phyloP scores from a whole-genome alignment of 129 eudicot genomes.

The Flaveria robusta region DNA sequence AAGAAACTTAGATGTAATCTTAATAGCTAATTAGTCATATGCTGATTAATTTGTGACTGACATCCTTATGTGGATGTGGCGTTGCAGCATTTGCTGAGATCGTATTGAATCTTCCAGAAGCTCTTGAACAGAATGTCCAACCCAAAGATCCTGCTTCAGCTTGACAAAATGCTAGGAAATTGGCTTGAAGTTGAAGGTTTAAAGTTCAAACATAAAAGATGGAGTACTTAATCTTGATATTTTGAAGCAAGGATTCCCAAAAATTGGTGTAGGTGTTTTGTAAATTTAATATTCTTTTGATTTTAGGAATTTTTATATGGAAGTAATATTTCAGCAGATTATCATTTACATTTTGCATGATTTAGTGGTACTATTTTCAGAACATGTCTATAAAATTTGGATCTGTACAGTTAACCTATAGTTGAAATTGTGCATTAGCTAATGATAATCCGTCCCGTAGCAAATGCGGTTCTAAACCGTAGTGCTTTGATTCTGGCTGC shows the following conservation, averaged over 20 bases:
- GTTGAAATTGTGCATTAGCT: not conserved
- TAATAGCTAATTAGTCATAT: constrained; percentile 14
- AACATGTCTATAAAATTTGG: not conserved
- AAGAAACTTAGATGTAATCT: not conserved
- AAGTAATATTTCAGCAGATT: not conserved
- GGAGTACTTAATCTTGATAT: not conserved
- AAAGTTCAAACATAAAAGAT: not conserved
- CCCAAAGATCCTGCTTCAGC: constrained; percentile 30
- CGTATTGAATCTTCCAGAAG: constrained; percentile 73
- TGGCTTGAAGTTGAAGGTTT: constrained; percentile 6
- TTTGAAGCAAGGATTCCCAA: not conserved
- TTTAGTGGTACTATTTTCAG: not conserved
- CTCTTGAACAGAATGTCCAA: constrained; percentile 46
- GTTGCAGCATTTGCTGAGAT: constrained; percentile 84
- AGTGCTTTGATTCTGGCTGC: no score
- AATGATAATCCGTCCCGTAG: no score
- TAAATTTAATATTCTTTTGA: not conserved
- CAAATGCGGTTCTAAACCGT: no score
- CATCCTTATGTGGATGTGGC: not conserved
- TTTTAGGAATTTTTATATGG: not conserved
- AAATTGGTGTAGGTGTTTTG: constrained; percentile 14
- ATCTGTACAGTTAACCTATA: not conserved
- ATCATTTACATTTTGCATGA: not conserved
- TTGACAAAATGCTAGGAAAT: not conserved
- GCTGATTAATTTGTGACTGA: not conserved